Evolutionary conservation across 2,329 filamentous ascomycete species (phyloP), one percentile per base, ranked within the genome.

Genomic region (Penicillium vulpinum): DNA sequence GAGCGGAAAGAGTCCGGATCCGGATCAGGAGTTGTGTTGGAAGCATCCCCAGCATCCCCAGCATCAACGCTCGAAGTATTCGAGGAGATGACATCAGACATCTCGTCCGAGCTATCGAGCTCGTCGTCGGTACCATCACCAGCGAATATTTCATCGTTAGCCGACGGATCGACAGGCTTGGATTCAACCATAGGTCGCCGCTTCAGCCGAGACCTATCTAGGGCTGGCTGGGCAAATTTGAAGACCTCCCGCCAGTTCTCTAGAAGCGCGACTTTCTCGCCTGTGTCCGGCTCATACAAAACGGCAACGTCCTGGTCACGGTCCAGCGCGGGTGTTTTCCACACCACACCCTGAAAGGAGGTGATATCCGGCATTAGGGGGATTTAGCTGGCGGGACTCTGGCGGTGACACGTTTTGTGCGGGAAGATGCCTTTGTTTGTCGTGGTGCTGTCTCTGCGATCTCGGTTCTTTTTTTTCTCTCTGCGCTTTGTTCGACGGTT

Each of bases 191-290:
- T 39, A 5, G 18, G 50, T 33, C 60, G 55, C 33, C 62, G 63
- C 28, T 65, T 63, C 49, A 66, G 24, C 0, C 63, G 56, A 6
- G 61, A 63, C 21, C 64, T 65, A 41, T 68, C 68, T 45, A 68
- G 66, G 18, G 65, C 64, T 6, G 71, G 73, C 51, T 75, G 67
- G 0, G 70, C 67, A 15, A 69, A 62, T 39, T 73, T 72, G 59
- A 80, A 79, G 3, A 78, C 62, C 54, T 79, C 75, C 21, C 76
- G 70, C 77, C 78, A 80, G 61, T 80, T 75, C 59, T 76, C 74
- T 46, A 80, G 66, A 18, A 81, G 58, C 2, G 78, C 71, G 0
- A 81, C 76, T 50, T 74, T 74, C 22, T 77, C 73, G 4, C 74
- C 74, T 4, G 73, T 64, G 4, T 76, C 77, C 0, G 73, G 73